Evolutionary conservation across 2,329 filamentous ascomycete genomes (phyloP), one percentile per base, ranked within the genome.

Genomic region (Penicillium sp.): DNA sequence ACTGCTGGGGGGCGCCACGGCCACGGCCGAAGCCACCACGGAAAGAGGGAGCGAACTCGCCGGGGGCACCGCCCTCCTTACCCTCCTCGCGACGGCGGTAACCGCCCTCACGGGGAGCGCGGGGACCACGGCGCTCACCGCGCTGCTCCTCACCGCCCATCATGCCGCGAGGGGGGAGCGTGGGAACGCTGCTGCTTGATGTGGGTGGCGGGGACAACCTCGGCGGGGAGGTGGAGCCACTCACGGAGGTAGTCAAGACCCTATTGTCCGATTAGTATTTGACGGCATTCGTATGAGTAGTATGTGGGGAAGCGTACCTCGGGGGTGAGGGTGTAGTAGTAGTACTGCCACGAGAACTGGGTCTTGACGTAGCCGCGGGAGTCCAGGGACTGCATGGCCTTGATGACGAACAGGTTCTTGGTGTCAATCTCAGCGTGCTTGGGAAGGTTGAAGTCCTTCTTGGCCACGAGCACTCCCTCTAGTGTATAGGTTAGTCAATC

Each of bases 151-250:
- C 83, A 72, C 81, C 83, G 69, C 90, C 90, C 80, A 97, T 85
- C 93, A 99, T 97, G 74, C 93, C 93, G 72, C 93, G 91, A n/a
- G 73, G 93, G 92, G 77, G 92, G 92, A 80, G 90, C 91, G 79
- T 96, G 90, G 70, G 89, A 93, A 78, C 93, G 89, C 84, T 96
- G 90, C 83, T 96, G 91, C 89, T 99, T 99, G 82, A 99, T 97
- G 87, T 99, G 93, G 72, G 93, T 99, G 72, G 95, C 90, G 68
- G 93, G 93, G 65, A 99, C 93, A 74, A 99, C 96, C 86, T 99
- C 93, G 75, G 93, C 91, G 71, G 93, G 93, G 70, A 99, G 88
- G 81, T 99, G 93, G 69, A 99, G 91, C 93, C 93, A 99, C 83
- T 99, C 93, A 75, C 93, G 92, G 77, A 99, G 91, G 85, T 99